Percentiles rank a stretch among this genome's conserved stretches.
Conservation (phyloP, 2,329 filamentous ascomycete genomes). For the Neurospora sp. region DNA sequence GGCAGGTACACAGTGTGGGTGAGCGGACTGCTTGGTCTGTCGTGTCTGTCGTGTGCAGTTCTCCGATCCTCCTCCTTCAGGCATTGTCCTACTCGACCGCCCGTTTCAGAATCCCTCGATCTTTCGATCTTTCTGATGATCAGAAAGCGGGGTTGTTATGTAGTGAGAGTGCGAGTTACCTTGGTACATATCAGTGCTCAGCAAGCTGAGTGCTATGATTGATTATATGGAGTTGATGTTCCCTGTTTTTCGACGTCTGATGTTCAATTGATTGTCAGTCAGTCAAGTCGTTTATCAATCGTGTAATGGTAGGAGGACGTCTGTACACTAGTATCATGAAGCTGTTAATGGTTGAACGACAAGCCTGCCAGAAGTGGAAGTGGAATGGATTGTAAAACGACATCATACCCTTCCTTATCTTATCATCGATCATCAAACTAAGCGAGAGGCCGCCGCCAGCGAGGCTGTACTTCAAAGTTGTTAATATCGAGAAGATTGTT, state of each 20-base stretch:
- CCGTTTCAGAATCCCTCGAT: too few species aligned
- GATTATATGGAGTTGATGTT: too few species aligned
- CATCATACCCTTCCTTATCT: not conserved
- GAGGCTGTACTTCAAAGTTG: not conserved
- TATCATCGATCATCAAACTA: not conserved
- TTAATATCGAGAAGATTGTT: not conserved
- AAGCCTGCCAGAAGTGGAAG: not conserved
- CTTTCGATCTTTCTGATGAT: too few species aligned
- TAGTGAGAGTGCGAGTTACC: too few species aligned
- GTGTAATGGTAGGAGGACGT: not conserved
- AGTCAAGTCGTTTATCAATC: not conserved
- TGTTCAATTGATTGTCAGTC: not conserved
- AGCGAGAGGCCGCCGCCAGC: not conserved
- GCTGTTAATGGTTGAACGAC: not conserved
- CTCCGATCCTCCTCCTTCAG: too few species aligned
- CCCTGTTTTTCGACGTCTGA: not conserved
- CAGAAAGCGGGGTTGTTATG: too few species aligned
- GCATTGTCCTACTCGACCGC: too few species aligned
- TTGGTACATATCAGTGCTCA: too few species aligned
- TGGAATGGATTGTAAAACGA: not conserved
- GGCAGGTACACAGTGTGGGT: too few species aligned
- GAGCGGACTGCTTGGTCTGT: too few species aligned
- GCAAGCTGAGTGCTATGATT: too few species aligned
- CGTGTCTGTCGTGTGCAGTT: too few species aligned
- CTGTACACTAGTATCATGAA: not conserved